Evolutionary conservation across 805 yeast genomes (phyloP), one percentile per base, ranked within the genome.

Genomic region (Lachancea sp.): DNA sequence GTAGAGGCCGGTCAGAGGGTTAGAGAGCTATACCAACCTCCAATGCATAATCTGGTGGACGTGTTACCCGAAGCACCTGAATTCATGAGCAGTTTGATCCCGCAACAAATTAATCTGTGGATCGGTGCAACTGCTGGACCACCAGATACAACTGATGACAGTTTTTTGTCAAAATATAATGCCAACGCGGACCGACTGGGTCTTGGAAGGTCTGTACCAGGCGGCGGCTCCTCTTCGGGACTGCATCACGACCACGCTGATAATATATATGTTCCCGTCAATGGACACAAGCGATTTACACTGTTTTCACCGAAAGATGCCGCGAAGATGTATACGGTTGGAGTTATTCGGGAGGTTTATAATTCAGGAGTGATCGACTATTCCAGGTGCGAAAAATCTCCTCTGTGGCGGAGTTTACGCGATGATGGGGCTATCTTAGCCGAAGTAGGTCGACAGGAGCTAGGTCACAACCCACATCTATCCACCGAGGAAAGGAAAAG

Each of bases 161-260:
- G 20, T 8, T 48, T 47, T 41, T 41, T 47, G 24, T 38, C 45
- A 33, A 29, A 46, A 29, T 56, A 61, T 7, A 54, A 60, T 17
- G 38, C 44, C 2, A 22, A 34, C 1, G 47, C 54, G 12, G 41
- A 47, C 2, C 45, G 42, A 38, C 54, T 62, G 13, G 73, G 74
- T 1, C 55, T 78, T 4, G 85, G 85, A 1, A 73, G 75, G 51
- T 62, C 62, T 17, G 59, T 80, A 1, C 82, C 86, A 1, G 72
- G 74, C 1, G 65, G 68, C 1, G 82, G 81, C 2, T 67, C 78
- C 1, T 79, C 87, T 0, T 79, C 88, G 1, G 90, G 90, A 0
- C 61, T 83, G 9, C 90, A 83, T 50, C 90, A 83, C 55, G 90
- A 83, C 55, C 89, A 82, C 59, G 85, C 89, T 1, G 89, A 82